Evolutionary conservation across 1,284 basidiomycete species (phyloP).

Genomic region (Pseudozyma hubeiensis): DNA sequence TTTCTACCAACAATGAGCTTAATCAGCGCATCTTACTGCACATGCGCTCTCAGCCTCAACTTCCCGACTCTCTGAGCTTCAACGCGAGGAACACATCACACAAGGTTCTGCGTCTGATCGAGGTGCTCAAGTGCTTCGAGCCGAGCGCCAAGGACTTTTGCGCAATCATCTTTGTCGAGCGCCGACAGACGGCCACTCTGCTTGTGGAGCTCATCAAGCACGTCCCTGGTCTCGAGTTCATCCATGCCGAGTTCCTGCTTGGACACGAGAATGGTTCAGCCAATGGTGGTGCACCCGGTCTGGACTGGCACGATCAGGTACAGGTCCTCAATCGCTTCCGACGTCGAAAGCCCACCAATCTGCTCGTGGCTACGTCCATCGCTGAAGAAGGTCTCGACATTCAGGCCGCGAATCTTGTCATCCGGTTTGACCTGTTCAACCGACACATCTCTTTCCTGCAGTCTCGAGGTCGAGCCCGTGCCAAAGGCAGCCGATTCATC

Average conservation of each 20-base stretch:
- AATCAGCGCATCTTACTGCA: slow-evolving; percentile 31
- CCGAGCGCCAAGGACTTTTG: slow-evolving; percentile 28
- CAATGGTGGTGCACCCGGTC: slow-evolving; percentile 21
- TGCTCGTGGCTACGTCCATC: slow-evolving; percentile 58
- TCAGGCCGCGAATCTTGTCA: slow-evolving; percentile 54
- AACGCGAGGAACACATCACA: slow-evolving; percentile 25
- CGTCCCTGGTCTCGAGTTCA: slow-evolving; percentile 30
- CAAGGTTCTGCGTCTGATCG: slow-evolving; percentile 47
- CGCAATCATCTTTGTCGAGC: slow-evolving; percentile 58
- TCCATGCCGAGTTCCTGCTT: slow-evolving; percentile 48
- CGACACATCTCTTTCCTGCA: slow-evolving; percentile 57
- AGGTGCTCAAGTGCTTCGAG: slow-evolving; percentile 46
- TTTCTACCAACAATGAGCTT: slow-evolving; percentile 26
- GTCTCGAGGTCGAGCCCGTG: slow-evolving; percentile 48
- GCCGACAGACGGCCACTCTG: slow-evolving; percentile 46
- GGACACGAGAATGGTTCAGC: slow-evolving; percentile 41
- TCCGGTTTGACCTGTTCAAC: slow-evolving; percentile 58
- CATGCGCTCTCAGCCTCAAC: slow-evolving; percentile 19
- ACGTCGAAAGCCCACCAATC: slow-evolving; percentile 43
- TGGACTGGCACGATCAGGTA: slow-evolving; percentile 56
- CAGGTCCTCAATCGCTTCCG: slow-evolving; percentile 52
- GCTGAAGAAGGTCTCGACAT: slow-evolving; percentile 61
- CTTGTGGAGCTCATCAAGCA: slow-evolving; percentile 54
- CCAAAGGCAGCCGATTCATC: slow-evolving; percentile 40
- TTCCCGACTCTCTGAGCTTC: slow-evolving; percentile 22